phyloP scores from a whole-genome alignment of 306 rosid genomes.

The Gillenia trifoliata region DNA sequence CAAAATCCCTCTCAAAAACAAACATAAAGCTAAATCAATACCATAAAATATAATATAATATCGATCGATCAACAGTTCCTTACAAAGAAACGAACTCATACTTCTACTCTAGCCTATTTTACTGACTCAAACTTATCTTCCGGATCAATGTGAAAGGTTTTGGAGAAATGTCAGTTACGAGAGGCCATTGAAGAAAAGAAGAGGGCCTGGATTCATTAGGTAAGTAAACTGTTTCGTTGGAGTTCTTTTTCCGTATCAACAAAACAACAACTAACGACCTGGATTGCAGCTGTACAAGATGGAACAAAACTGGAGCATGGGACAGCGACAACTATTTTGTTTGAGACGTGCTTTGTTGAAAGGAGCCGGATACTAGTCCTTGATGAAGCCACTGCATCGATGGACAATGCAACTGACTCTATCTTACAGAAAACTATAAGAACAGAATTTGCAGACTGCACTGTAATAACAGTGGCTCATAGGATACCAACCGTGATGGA shows the following conservation, averaged over 20 bases:
- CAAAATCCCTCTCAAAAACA: too few species aligned
- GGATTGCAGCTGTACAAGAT: constrained; percentile 21
- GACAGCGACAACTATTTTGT: constrained; percentile 31
- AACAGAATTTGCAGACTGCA: constrained; percentile 23
- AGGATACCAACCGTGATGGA: constrained; percentile 32
- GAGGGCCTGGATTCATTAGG: constrained; percentile 28
- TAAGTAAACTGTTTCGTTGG: neutral
- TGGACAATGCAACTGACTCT: constrained; percentile 30
- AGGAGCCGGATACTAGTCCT: constrained; percentile 24
- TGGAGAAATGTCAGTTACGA: constrained; percentile 29
- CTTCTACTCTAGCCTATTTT: too few species aligned
- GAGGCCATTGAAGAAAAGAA: constrained; percentile 17
- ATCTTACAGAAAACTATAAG: constrained; percentile 24
- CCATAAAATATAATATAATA: too few species aligned
- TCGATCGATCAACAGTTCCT: too few species aligned
- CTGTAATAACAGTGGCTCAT: constrained; percentile 30
- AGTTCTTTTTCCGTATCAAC: neutral
- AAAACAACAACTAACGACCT: neutral
- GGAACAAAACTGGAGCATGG: constrained; percentile 43
- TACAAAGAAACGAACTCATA: neutral
- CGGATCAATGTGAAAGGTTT: constrained; percentile 8
- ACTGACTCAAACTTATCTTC: neutral
- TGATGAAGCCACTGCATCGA: constrained; percentile 35
- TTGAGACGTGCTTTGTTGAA: constrained; percentile 26
- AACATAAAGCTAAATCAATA: too few species aligned